Evolutionary conservation across 139 green algal species (phyloP).

Genomic region (Chlorella sorokiniana): DNA sequence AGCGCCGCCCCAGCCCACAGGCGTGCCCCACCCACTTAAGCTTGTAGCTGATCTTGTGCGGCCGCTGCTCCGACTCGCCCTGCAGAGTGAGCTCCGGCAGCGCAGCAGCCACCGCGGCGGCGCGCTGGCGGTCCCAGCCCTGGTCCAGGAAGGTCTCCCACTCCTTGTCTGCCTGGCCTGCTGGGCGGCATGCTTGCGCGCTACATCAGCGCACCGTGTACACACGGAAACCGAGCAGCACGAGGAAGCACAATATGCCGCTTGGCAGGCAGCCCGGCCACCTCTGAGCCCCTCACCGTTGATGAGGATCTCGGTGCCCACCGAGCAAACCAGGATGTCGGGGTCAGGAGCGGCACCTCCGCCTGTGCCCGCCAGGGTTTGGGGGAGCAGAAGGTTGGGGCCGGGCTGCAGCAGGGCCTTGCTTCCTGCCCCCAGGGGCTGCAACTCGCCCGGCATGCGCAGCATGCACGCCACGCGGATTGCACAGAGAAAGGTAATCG

Average conservation of each 20-base stretch:
- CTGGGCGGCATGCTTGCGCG: not conserved
- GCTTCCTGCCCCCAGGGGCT: not conserved
- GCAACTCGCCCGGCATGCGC: not conserved
- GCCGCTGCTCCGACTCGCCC: slow-evolving; percentile 78
- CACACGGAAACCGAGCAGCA: not conserved
- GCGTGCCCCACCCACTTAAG: slow-evolving; percentile 35
- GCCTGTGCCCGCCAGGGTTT: slow-evolving; percentile 44
- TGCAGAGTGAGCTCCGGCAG: slow-evolving; percentile 51
- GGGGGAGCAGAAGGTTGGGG: not conserved
- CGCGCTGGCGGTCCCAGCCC: slow-evolving; percentile 54
- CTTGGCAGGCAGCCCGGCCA: not conserved
- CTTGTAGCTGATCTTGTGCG: slow-evolving; percentile 91
- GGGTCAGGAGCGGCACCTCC: slow-evolving; percentile 78
- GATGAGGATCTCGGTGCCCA: slow-evolving; percentile 91
- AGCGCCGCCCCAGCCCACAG: not conserved
- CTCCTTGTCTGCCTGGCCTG: slow-evolving; percentile 56
- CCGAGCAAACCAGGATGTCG: slow-evolving; percentile 91
- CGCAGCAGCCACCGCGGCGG: not conserved
- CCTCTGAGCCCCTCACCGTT: slow-evolving; percentile 17
- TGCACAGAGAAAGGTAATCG: not conserved
- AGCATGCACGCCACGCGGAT: not conserved
- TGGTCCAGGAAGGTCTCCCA: slow-evolving; percentile 71
- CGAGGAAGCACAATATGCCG: not conserved
- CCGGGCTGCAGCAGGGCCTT: not conserved
- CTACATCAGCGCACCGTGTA: not conserved